Conservation (phyloP, 23 red algal species). For the Gracilariopsis chorda region DNA sequence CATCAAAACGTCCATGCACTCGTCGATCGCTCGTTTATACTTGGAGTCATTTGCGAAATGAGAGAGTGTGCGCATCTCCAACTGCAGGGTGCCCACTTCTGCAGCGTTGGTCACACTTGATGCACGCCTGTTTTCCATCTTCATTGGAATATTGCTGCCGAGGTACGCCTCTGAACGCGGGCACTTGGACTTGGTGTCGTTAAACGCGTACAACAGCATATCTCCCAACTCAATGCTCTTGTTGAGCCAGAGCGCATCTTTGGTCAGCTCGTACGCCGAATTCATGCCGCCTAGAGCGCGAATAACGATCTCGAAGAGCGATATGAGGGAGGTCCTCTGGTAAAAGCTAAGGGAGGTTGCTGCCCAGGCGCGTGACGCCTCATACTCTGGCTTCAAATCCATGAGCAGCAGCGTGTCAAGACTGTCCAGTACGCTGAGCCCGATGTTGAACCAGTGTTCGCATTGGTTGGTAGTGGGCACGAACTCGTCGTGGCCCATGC, state of each 20-base stretch:
- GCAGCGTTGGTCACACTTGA: background rate
- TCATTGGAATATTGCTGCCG: background rate
- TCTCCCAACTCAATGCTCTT: slow-evolving; percentile 51
- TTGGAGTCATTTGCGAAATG: slow-evolving; percentile 15
- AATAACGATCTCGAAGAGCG: slow-evolving; percentile 71
- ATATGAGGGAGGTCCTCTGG: background rate
- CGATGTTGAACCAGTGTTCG: slow-evolving; percentile 45
- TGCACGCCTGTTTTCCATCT: background rate
- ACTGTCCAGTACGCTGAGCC: slow-evolving; percentile 64
- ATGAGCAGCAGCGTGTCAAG: slow-evolving; percentile 79
- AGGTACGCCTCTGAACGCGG: background rate
- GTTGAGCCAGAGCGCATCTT: slow-evolving; percentile 50
- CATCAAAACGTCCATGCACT: background rate
- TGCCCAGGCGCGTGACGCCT: slow-evolving; percentile 51
- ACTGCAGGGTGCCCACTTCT: slow-evolving; percentile 27
- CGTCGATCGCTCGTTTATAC: slow-evolving; percentile 9
- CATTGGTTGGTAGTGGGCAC: background rate
- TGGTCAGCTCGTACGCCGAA: slow-evolving; percentile 54
- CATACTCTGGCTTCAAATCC: slow-evolving; percentile 56
- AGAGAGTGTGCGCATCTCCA: slow-evolving; percentile 51
- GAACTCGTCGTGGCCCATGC: slow-evolving; percentile 35
- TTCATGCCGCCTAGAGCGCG: slow-evolving; percentile 65
- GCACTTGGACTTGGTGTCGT: background rate
- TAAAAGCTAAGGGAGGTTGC: background rate
- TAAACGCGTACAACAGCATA: slow-evolving; percentile 34